Base-by-base conservation (phyloP, 164 flowering plant species). In the Umbilicus rupestris region DNA sequence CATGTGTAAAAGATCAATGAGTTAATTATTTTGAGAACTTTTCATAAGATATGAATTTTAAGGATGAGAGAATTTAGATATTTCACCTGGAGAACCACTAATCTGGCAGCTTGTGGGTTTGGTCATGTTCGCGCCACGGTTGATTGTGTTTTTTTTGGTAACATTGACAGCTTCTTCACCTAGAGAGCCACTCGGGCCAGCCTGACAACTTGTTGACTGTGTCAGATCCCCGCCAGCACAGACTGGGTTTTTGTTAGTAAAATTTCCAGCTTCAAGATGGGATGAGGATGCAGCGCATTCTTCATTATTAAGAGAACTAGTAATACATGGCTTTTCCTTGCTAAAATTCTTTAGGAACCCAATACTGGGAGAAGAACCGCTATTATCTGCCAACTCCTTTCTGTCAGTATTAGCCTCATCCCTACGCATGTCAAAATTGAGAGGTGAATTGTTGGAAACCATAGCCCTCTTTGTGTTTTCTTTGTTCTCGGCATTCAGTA, bases 61-160 rank as follows among this genome's bases (percentile, higher is more conserved):
- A 12, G 45, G 47, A 6, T 44, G 37, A 19, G 28, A 29, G 45
- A 10, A 30, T 30, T 41, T 39, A 63, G 66, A 35, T n/a, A 24
- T 62, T 62, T 77, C 81, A 89, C 92, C 90, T 64, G 83, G 67
- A 50, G 75, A 72, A 17, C 71, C 76, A 16, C 74, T 63, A n/a
- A 4, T 55, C 35, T 1, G 33, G 60, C 33, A 55, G 60, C 33
- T 55, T 26, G 19, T 11, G 33, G 60, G 33, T 19, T 14, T 14
- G 5, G 3, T 14, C 35, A 2, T 26, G 19, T 28, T 16, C 29
- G 0, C 19, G 7, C 31, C 33, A 12, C 17, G 1, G 28, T 26
- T 29, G 33, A 28, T 55, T 55, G 60, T 55, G 29, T 28, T 12
- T 55, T 55, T 55, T 19, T 26, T 26, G 1, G 33, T 55, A 14